Conservation (phyloP, 208 protist genomes). For the Acanthamoeba polyphaga region DNA sequence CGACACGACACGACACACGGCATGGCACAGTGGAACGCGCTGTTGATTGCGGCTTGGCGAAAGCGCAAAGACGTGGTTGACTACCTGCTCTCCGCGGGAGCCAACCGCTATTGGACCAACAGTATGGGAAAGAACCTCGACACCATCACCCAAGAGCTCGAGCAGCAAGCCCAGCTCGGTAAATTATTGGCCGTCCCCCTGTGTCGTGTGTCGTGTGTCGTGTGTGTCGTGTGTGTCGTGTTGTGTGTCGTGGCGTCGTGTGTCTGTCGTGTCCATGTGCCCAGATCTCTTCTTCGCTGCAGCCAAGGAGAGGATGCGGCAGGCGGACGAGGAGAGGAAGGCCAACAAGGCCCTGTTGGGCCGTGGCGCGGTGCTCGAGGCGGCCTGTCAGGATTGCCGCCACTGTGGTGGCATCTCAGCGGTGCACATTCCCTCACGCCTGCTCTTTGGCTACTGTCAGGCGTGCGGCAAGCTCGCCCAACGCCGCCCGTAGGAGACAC, state of each 20-base stretch:
- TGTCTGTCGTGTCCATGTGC: no score
- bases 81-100: neutral
- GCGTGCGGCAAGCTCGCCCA: neutral
- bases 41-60: neutral
- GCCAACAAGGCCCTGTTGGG: neutral
- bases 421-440: neutral
- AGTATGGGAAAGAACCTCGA: neutral
- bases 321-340: neutral
- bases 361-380: neutral
- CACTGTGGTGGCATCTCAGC: neutral
- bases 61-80: neutral
- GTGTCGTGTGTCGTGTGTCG: neutral
- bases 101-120: slow-evolving; percentile 9
- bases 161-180: neutral
- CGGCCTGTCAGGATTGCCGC: neutral
- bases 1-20: no score
- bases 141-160: neutral
- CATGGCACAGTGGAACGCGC: slow-evolving; percentile 16
- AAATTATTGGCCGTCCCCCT: neutral
- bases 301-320: neutral
- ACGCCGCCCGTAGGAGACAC: no score
- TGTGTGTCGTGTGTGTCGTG: no score
- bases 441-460: slow-evolving; percentile 14
- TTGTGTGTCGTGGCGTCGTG: no score
- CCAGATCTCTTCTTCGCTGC: neutral